These are phyloP conservation scores for Fraxinus nigra DNA, from an alignment of 305 asterid species.

Conservation along the genomic window DNA sequence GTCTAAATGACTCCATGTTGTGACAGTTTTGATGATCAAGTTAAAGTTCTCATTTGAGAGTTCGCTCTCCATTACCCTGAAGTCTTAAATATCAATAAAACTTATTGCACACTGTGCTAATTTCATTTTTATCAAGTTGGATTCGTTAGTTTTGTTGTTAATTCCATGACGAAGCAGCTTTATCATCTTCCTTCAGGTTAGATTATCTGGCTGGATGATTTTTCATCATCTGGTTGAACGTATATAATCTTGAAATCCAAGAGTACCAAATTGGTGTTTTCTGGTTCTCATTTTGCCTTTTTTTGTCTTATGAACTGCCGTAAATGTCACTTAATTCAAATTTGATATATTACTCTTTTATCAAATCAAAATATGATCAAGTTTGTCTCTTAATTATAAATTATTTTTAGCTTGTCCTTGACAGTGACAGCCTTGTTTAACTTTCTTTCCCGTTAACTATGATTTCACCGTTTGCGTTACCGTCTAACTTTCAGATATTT, in stretches of 20 bases:
- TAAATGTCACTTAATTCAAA: neutral
- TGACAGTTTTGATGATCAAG: neutral
- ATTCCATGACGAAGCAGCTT: neutral
- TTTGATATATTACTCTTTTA: neutral
- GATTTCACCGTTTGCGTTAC: neutral
- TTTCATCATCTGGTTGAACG: neutral
- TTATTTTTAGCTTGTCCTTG: neutral
- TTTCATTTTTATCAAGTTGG: neutral
- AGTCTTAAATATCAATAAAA: neutral
- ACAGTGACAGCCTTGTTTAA: neutral
- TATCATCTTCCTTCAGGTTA: constrained; percentile 26
- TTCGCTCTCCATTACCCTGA: neutral
- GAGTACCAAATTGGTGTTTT: neutral
- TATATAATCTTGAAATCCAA: neutral
- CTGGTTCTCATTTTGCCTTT: neutral
- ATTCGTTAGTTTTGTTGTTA: neutral
- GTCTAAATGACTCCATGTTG: neutral
- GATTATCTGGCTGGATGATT: constrained; percentile 3
- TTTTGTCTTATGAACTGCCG: neutral
- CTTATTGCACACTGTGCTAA: neutral
- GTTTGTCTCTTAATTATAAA: neutral
- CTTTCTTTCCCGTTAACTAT: neutral
- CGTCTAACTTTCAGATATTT: neutral
- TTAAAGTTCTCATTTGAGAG: neutral
- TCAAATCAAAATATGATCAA: neutral